Conservation (phyloP, 495 filamentous ascomycete species). For the Astrocystis sublimbata region DNA sequence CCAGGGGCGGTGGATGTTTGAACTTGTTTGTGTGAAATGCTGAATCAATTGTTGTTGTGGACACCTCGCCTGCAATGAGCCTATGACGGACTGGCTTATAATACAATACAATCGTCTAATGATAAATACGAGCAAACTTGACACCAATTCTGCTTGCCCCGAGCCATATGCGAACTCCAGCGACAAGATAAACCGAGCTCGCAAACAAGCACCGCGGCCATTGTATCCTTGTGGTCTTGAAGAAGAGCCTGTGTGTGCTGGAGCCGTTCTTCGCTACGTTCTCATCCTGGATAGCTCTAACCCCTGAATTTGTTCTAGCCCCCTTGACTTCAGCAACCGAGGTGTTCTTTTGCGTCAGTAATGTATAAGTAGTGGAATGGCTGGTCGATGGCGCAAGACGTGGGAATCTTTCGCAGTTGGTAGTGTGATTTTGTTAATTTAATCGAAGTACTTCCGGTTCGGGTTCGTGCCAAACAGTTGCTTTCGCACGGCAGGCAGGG, state of each 20-base stretch:
- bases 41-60: conserved; percentile 14
- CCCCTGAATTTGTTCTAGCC: not conserved
- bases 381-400: not conserved
- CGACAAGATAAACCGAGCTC: conserved; percentile 9
- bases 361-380: not conserved
- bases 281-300: not conserved
- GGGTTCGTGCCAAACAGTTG: conserved; percentile 88
- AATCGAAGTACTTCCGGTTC: conserved; percentile 94
- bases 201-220: not conserved
- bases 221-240: not conserved
- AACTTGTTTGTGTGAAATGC: conserved; percentile 3
- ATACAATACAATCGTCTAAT: conserved; percentile 22
- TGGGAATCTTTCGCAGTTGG: not conserved
- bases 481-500: conserved; percentile 80
- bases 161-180: not conserved
- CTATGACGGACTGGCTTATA: conserved; percentile 1
- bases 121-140: conserved; percentile 19
- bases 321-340: conserved; percentile 1
- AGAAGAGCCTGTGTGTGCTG: not conserved
- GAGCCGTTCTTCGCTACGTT: not conserved
- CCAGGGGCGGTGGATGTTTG: not conserved
- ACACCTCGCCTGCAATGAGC: conserved; percentile 15
- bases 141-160: conserved; percentile 1
- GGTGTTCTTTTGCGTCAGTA: not conserved
- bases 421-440: conserved; percentile 33